Evolutionary conservation across 164 flowering plant genomes (phyloP).

Genomic region (Liriodendron chinense): DNA sequence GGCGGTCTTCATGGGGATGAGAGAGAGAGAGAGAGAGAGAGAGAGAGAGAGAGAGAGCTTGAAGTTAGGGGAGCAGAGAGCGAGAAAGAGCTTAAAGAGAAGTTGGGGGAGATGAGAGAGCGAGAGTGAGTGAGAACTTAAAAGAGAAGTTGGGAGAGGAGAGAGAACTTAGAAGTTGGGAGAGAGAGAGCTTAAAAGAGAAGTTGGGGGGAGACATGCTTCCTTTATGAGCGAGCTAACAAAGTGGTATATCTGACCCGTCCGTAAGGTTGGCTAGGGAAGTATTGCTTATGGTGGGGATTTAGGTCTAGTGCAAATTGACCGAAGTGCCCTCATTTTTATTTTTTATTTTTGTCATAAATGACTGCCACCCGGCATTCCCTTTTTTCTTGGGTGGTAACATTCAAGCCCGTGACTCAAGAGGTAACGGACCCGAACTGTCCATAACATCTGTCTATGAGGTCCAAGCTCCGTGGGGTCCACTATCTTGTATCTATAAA

Average conservation of each 20-base stretch:
- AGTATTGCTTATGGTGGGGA: no score
- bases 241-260: not conserved
- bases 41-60: not conserved
- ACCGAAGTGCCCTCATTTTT: not conserved
- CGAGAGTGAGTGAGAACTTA: not conserved
- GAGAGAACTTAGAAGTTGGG: no score
- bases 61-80: not conserved
- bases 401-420: not conserved
- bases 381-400: not conserved
- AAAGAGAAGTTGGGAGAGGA: not conserved
- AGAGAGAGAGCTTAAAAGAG: not conserved
- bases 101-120: not conserved
- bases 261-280: not conserved
- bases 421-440: not conserved
- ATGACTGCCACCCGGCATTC: not conserved
- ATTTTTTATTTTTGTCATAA: no score
- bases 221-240: slow-evolving; percentile 2
- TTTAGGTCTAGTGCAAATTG: not conserved
- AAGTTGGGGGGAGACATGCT: not conserved
- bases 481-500: no score
- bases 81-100: not conserved
- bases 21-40: not conserved
- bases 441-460: no score
- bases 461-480: no score
- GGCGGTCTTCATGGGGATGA: slow-evolving; percentile 20